Evolutionary conservation across 331 rosid genomes (phyloP).

Genomic region (Erythrophleum ivorense): DNA sequence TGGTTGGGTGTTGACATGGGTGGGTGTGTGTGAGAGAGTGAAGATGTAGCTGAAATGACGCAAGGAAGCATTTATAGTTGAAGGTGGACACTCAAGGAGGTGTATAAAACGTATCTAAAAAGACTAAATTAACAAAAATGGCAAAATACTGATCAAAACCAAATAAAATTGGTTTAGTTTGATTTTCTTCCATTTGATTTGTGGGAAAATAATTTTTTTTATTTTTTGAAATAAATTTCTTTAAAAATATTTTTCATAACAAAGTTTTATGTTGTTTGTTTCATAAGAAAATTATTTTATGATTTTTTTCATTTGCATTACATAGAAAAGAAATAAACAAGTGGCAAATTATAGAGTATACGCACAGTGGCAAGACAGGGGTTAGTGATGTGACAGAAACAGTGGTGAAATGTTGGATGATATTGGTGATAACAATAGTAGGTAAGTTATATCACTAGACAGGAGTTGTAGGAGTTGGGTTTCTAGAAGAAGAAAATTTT

Average conservation of each 20-base stretch:
- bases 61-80: conserved; percentile 57
- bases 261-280: neutral
- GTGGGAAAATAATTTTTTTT: neutral
- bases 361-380: neutral
- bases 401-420: neutral
- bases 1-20: conserved; percentile 63
- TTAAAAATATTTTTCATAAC: neutral
- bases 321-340: neutral
- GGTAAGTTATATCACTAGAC: neutral
- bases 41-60: conserved; percentile 32
- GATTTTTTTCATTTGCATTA: neutral
- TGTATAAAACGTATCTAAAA: no score
- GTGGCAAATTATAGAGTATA: neutral
- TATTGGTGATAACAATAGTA: neutral
- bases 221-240: no score
- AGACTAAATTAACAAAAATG: no score
- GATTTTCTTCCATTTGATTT: no score
- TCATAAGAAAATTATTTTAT: neutral
- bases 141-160: no score
- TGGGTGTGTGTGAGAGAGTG: conserved; percentile 19
- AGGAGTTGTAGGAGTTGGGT: no score
- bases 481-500: no score
- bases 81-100: conserved; percentile 33
- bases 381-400: neutral
- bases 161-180: no score